These are phyloP conservation scores for Jacaranda copaia DNA, from an alignment of 257 asterid genomes.

Conservation along the genomic window DNA sequence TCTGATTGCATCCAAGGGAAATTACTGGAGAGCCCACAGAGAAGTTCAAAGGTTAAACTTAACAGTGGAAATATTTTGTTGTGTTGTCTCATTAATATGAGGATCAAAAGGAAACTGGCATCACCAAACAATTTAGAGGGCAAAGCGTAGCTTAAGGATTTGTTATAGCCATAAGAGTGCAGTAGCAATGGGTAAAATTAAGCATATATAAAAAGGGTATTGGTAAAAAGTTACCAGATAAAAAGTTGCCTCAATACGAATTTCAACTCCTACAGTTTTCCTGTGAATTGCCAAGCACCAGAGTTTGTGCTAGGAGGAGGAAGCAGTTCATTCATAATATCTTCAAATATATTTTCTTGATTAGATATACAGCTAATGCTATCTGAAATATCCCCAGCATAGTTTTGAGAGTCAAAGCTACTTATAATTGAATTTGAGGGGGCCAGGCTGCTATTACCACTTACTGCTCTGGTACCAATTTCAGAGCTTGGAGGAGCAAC, in stretches of 20 bases:
- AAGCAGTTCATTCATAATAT: slow-evolving; percentile 58
- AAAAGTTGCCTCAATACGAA: slow-evolving; percentile 17
- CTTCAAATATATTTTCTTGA: slow-evolving; percentile 64
- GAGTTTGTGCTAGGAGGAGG: slow-evolving; percentile 58
- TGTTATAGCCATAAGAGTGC: slow-evolving; percentile 1
- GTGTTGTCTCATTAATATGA: slow-evolving; percentile 5
- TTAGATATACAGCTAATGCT: slow-evolving; percentile 43
- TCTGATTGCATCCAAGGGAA: background rate
- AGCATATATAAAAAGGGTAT: slow-evolving; percentile 23
- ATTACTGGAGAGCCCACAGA: background rate
- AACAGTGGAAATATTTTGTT: slow-evolving; percentile 4
- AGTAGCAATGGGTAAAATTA: background rate
- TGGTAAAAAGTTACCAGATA: slow-evolving; percentile 42
- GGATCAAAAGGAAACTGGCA: background rate
- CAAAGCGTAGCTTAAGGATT: slow-evolving; percentile 10
- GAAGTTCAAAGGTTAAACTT: background rate
- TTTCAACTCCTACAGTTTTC: slow-evolving; percentile 53
- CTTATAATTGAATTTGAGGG: slow-evolving; percentile 41
- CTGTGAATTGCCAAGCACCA: slow-evolving; percentile 58
- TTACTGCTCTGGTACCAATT: slow-evolving; percentile 39
- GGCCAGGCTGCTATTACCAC: slow-evolving; percentile 37
- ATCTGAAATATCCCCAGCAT: slow-evolving; percentile 48
- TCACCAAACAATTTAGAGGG: slow-evolving; percentile 7
- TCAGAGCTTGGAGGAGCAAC: slow-evolving; percentile 45
- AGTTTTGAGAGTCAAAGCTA: slow-evolving; percentile 38